A percentile compares a stretch with the other conserved stretches of the same genome.
phyloP scores from a whole-genome alignment of 257 asterid genomes.

The Schizonepeta tenuifolia region DNA sequence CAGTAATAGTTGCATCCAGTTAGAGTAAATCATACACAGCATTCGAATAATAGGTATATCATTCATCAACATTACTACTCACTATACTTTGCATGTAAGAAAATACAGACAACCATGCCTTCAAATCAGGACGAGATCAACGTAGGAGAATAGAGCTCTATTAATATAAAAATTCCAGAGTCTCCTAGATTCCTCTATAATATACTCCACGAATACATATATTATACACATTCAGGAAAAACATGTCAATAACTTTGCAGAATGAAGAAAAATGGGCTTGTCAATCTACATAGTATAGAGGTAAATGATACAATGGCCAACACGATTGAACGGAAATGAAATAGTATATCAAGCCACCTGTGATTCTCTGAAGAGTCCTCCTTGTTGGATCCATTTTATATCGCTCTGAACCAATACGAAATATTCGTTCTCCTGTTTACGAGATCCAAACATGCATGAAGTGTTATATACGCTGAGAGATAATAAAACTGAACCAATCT shows the following conservation, averaged over 20 bases:
- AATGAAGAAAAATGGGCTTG: not conserved
- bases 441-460: constrained; percentile 31
- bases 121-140: not conserved
- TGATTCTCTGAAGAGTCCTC: constrained; percentile 81
- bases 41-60: not conserved
- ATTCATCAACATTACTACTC: constrained; percentile 23
- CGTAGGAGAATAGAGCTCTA: not conserved
- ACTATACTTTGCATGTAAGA: not conserved
- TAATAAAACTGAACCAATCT: constrained; percentile 20
- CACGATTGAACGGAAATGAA: constrained; percentile 19
- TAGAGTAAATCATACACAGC: constrained; percentile 13
- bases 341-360: constrained; percentile 54
- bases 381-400: constrained; percentile 90
- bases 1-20: constrained; percentile 7
- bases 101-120: not conserved
- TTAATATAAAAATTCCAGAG: not conserved
- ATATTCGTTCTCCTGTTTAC: constrained; percentile 82
- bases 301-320: not conserved
- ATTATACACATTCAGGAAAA: constrained; percentile 7
- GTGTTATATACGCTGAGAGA: constrained; percentile 30
- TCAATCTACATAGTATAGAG: constrained; percentile 20
- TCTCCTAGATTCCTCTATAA: not conserved
- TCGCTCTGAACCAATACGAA: constrained; percentile 90
- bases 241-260: not conserved
- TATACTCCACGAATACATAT: not conserved